These are phyloP conservation scores for Aspergillus wentii DNA, from an alignment of 495 filamentous ascomycete species.

Conservation along the genomic window DNA sequence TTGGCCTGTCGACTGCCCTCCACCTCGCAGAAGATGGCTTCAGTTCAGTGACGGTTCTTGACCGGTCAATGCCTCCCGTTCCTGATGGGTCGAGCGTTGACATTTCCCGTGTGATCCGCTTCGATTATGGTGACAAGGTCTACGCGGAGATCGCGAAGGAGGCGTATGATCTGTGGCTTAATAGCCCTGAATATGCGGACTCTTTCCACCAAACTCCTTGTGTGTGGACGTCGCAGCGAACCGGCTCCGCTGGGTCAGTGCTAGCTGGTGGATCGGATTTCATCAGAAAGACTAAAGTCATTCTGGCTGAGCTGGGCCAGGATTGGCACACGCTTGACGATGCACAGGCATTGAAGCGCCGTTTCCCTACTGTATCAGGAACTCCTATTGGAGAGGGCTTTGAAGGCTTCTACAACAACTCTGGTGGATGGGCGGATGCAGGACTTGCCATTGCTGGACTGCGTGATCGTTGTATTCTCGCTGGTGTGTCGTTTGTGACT, in stretches of 20 bases:
- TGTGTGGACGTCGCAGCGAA: constrained; percentile 24
- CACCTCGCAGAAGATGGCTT: constrained; percentile 48
- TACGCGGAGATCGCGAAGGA: constrained; percentile 61
- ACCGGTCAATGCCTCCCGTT: constrained; percentile 53
- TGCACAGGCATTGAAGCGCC: constrained; percentile 34
- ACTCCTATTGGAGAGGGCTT: constrained; percentile 41
- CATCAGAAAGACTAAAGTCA: constrained; percentile 27
- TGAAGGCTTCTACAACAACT: constrained; percentile 66
- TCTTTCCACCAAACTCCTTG: constrained; percentile 28
- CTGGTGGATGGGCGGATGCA: constrained; percentile 74
- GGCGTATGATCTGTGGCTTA: constrained; percentile 64
- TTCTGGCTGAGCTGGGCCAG: constrained; percentile 34
- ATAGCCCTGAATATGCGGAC: constrained; percentile 27
- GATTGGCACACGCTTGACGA: constrained; percentile 25
- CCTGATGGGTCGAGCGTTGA: constrained; percentile 60
- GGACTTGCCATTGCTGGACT: constrained; percentile 57
- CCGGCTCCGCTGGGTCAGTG: constrained; percentile 32
- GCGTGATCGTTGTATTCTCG: constrained; percentile 26
- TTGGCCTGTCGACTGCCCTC: constrained; percentile 61
- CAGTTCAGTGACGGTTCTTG: constrained; percentile 58
- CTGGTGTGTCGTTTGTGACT: constrained; percentile 27
- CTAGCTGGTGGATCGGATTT: constrained; percentile 33
- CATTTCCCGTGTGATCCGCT: constrained; percentile 64
- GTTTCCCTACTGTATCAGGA: constrained; percentile 39
- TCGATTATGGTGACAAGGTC: constrained; percentile 65